Base-by-base conservation (phyloP, 768 basidiomycete species). In the Nidula microcarpa region DNA sequence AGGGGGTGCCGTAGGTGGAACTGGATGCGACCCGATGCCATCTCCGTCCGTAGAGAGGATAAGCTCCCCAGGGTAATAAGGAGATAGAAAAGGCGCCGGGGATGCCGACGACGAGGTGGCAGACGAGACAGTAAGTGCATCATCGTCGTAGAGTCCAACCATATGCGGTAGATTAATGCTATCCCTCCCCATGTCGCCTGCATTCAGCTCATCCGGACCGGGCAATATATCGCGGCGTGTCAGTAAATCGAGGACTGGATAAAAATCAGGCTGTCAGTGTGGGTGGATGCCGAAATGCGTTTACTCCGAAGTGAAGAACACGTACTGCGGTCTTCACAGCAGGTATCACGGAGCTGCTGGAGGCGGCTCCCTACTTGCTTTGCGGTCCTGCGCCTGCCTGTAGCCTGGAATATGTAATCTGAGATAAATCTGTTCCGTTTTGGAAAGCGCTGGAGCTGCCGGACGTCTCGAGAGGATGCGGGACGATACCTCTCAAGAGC, bases 341-440 rank as follows among this genome's bases (percentile, higher is more conserved):
- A 74, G 3, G 83, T 84, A 61, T 87, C 85, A 56, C 84, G 71
- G 45, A 87, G 71, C 58, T 87, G 85, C 60, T 87, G 86, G 43
- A 87, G 71, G 44, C 86, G 79, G 61, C 82, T 85, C 34, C 86
- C 85, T 48, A 87, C 85, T 64, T 87, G 85, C 64, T 87, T 87
- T 17, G 85, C 71, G 11, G 86, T 84, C 58, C 86, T 74, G 23
- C 68, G 67, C 57, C 77, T 74, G 6, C 83, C 81, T 3, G 86
- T 87, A 17, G 66, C 67, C 16, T 69, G 65, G 61, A 75, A 75
- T 62, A 87, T 85, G 65, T 83, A 77, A 54, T 85, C 76, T 46
- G 86, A 80, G 58, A 87, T 84, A 65, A 76, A 84, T 39, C 78
- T 78, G 68, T 87, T 87, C 49, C 86, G 79, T 64, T 77, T 81